Evolutionary conservation across 805 yeast species (phyloP).

Genomic region (Ogataea nakhonphanomensis): DNA sequence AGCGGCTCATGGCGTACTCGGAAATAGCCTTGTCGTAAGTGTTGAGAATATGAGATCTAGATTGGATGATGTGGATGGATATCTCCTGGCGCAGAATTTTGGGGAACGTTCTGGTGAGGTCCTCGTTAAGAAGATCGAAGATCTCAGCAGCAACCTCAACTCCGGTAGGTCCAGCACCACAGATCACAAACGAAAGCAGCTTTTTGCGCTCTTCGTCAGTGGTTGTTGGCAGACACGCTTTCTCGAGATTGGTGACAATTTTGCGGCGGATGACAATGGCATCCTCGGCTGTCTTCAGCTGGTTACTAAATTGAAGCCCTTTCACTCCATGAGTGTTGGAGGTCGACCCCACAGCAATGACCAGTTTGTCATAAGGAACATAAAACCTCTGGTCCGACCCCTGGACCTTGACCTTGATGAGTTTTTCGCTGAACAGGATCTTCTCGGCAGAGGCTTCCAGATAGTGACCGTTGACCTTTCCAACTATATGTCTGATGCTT

Average conservation of each 20-base stretch:
- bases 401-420: conserved; percentile 52
- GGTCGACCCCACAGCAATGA: conserved; percentile 66
- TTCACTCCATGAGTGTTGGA: conserved; percentile 69
- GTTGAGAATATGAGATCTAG: conserved; percentile 63
- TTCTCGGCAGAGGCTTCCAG: conserved; percentile 61
- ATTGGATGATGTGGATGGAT: conserved; percentile 66
- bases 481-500: conserved; percentile 56
- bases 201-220: conserved; percentile 59
- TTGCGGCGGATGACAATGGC: conserved; percentile 53
- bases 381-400: conserved; percentile 49
- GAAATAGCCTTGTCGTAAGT: conserved; percentile 65
- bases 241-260: conserved; percentile 54
- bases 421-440: conserved; percentile 51
- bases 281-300: conserved; percentile 65
- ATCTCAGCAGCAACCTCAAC: conserved; percentile 73
- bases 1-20: conserved; percentile 61
- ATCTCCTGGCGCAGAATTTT: conserved; percentile 57
- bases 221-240: conserved; percentile 64
- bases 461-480: conserved; percentile 54
- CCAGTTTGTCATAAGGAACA: conserved; percentile 69
- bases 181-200: conserved; percentile 58
- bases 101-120: conserved; percentile 55
- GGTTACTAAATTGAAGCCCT: conserved; percentile 60
- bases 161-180: conserved; percentile 79
- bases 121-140: conserved; percentile 63